phyloP scores from a whole-genome alignment of 345 rosid genomes.

The Pugionium cornutum region DNA sequence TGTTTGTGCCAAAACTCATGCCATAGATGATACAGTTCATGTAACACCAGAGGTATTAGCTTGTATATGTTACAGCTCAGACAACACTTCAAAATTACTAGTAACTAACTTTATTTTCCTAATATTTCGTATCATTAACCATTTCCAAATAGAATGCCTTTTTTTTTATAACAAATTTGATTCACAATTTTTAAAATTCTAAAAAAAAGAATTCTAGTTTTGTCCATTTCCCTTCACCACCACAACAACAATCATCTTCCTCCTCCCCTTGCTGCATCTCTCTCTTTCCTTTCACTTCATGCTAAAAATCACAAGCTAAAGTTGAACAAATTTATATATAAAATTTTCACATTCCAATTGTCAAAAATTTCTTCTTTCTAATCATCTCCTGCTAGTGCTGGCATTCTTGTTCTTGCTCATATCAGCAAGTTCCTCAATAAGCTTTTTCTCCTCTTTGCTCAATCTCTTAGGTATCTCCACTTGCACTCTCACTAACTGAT shows the following conservation, averaged over 20 bases:
- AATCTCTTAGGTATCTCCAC: slow-evolving; percentile 95
- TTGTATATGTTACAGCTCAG: slow-evolving; percentile 94
- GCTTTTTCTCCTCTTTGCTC: slow-evolving; percentile 86
- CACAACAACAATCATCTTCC: too few relatives aligned
- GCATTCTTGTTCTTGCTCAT: slow-evolving; percentile 84
- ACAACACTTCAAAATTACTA: slow-evolving; percentile 82
- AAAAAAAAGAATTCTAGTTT: too few relatives aligned
- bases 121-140: slow-evolving; percentile 62
- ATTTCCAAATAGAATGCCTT: too few relatives aligned
- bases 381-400: slow-evolving; percentile 49
- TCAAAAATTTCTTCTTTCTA: slow-evolving; percentile 28
- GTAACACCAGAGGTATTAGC: slow-evolving; percentile 89
- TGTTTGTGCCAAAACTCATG: slow-evolving; percentile 59
- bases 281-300: neutral
- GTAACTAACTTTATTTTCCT: slow-evolving; percentile 70
- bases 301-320: neutral
- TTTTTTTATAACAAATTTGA: too few relatives aligned
- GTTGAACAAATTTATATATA: neutral
- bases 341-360: slow-evolving; percentile 19
- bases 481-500: slow-evolving; percentile 95
- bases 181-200: too few relatives aligned
- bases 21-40: slow-evolving; percentile 85
- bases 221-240: too few relatives aligned
- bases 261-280: neutral
- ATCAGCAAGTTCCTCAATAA: slow-evolving; percentile 84